phyloP scores from a whole-genome alignment of 2,329 filamentous ascomycete species.

The Zarea fungicola region DNA sequence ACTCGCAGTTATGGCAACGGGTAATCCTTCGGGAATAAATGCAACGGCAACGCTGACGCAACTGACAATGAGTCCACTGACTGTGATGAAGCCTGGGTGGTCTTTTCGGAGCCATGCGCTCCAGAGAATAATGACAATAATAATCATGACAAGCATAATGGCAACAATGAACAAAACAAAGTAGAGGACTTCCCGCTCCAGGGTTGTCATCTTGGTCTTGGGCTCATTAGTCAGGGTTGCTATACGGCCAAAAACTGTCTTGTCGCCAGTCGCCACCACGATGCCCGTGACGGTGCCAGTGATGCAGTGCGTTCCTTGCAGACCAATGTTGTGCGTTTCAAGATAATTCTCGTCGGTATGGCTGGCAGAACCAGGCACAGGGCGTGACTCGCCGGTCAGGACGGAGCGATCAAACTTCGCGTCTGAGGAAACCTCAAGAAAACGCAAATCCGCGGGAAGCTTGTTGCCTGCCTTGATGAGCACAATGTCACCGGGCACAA shows the following conservation, averaged over 20 bases:
- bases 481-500: conserved; percentile 69
- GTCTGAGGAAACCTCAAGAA: conserved; percentile 63
- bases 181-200: conserved; percentile 67
- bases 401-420: conserved; percentile 69
- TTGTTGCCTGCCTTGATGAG: conserved; percentile 67
- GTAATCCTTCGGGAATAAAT: conserved; percentile 70
- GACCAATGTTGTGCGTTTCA: conserved; percentile 69
- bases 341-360: conserved; percentile 68
- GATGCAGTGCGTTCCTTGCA: conserved; percentile 76
- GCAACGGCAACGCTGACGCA: conserved; percentile 69
- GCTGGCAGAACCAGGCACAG: conserved; percentile 58
- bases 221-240: conserved; percentile 67
- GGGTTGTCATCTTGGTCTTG: conserved; percentile 60
- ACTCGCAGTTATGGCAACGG: conserved; percentile 63
- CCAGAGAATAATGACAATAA: conserved; percentile 63
- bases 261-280: conserved; percentile 66
- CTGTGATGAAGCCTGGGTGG: conserved; percentile 66
- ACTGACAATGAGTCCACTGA: conserved; percentile 65
- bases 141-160: conserved; percentile 62
- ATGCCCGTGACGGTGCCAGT: conserved; percentile 62
- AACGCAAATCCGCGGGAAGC: conserved; percentile 67
- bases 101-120: conserved; percentile 62
- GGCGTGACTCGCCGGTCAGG: conserved; percentile 63
- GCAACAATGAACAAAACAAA: conserved; percentile 67
- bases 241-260: conserved; percentile 71